A percentile compares a stretch with the other conserved stretches of the same genome.
These are phyloP conservation scores for Aristolochia contorta DNA, from an alignment of 164 flowering plant genomes.

Conservation along the genomic window DNA sequence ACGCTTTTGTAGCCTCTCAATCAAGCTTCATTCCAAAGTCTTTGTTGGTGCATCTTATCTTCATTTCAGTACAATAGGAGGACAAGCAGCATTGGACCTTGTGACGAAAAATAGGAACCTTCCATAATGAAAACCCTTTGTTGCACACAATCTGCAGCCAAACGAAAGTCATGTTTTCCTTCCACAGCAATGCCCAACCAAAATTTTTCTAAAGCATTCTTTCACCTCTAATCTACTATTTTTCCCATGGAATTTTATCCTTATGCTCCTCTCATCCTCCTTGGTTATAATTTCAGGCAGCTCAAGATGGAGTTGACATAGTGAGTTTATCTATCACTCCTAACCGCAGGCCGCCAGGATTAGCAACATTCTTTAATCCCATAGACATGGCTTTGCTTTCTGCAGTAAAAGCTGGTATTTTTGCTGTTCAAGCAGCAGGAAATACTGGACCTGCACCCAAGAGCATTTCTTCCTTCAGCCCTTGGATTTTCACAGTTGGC, in stretches of 20 bases:
- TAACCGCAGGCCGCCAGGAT: slow-evolving; percentile 91
- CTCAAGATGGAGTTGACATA: slow-evolving; percentile 96
- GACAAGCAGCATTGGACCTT: too few relatives aligned
- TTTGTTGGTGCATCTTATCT: too few relatives aligned
- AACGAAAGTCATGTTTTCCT: background rate
- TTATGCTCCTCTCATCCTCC: background rate
- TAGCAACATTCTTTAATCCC: slow-evolving; percentile 94
- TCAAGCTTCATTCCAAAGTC: background rate
- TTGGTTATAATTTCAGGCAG: slow-evolving; percentile 58
- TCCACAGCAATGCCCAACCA: background rate
- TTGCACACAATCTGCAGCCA: too few relatives aligned
- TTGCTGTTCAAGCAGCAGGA: slow-evolving; percentile 98
- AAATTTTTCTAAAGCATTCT: background rate
- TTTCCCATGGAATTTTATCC: background rate
- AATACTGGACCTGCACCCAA: slow-evolving; percentile 94
- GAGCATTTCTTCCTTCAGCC: slow-evolving; percentile 93
- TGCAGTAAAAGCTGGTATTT: slow-evolving; percentile 85
- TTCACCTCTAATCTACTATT: background rate
- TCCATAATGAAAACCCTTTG: too few relatives aligned
- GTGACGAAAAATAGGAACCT: too few relatives aligned
- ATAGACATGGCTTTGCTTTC: slow-evolving; percentile 95
- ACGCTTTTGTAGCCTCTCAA: background rate
- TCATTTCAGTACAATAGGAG: too few relatives aligned
- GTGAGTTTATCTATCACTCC: slow-evolving; percentile 95
- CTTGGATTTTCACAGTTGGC: slow-evolving; percentile 98